Evolutionary conservation across 2,329 filamentous ascomycete species (phyloP), one percentile per base, ranked within the genome.

Genomic region (Elsinoe necatrix): DNA sequence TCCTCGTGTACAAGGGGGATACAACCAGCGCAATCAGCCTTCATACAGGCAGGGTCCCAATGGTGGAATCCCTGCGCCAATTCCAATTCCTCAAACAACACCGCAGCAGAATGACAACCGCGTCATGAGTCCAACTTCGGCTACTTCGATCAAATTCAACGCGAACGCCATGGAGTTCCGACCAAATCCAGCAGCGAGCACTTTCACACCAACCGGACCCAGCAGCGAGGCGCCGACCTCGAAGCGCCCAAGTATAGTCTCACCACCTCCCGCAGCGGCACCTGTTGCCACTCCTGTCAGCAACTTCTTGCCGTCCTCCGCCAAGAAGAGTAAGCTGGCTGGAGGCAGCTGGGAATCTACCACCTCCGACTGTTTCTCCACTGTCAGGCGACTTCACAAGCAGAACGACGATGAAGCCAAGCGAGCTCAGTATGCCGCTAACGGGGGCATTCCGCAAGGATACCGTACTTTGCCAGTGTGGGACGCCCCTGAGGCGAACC

Each of bases 401-500:
- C 79, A 81, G 59, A 72, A 69, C 20, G 70, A 75, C n/a, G 69
- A 69, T 14, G 70, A 74, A 42, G 75, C 78, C 50, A 73, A 75
- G 56, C 70, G 73, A 2, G 78, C 80, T 63, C 83, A 86, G 61
- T 90, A 85, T 76, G 78, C 83, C 34, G 80, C 83, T 58, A 95
- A 93, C 65, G 85, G 84, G 47, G 90, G 89, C n/a, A 81, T 96
- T 55, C 86, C 86, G 35, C 86, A 86, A 25, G 84, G 92, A 3
- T 96, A 86, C 70, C 85, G 89, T 64, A 97, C 93, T 1, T 76
- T 79, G 9, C 90, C 90, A 0, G 91, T 86, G 0, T 98, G 93
- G 92, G 84, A 86, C 59, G 82, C 84, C 59, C 73, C 83, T 21
- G 74, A 82, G 50, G 83, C 84, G 18, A 86, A 89, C 61, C 77